Conservation (phyloP, 495 filamentous ascomycete species). For the Neurospora sp. region DNA sequence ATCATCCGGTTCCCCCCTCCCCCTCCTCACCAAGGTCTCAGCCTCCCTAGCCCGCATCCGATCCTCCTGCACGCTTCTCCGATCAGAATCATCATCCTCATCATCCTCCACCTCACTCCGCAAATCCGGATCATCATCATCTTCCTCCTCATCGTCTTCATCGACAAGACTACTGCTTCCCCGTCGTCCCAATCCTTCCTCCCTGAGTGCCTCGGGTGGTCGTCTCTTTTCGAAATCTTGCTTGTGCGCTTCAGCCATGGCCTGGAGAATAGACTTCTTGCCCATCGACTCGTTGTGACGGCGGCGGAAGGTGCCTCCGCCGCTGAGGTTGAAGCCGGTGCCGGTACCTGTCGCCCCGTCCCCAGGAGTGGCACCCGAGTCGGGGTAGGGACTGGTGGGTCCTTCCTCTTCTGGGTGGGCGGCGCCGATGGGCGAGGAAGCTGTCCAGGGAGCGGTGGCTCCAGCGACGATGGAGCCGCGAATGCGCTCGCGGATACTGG, state of each 20-base stretch:
- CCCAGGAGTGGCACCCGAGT: not conserved
- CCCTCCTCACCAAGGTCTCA: conserved; percentile 4
- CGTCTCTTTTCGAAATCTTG: conserved; percentile 79
- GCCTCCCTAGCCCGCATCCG: conserved; percentile 16
- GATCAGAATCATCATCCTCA: conserved; percentile 25
- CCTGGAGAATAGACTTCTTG: conserved; percentile 43
- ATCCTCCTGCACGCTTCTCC: conserved; percentile 13
- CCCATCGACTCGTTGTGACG: conserved; percentile 16
- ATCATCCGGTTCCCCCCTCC: not conserved
- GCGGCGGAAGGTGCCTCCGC: conserved; percentile 26
- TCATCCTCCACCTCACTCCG: conserved; percentile 15
- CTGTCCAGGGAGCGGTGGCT: not conserved
- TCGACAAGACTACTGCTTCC: conserved; percentile 1
- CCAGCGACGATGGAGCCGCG: not conserved
- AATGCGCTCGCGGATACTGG: not conserved
- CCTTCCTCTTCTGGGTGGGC: not conserved
- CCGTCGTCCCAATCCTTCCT: not conserved
- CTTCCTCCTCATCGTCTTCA: conserved; percentile 3
- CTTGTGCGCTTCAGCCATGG: conserved; percentile 65
- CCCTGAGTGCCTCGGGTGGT: conserved; percentile 24
- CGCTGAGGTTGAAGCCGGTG: not conserved
- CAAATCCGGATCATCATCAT: conserved; percentile 2
- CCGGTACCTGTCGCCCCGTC: not conserved
- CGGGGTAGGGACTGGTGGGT: not conserved
- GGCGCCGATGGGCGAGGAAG: not conserved